phyloP scores from a whole-genome alignment of 306 rosid genomes.

The Medicago lupulina region DNA sequence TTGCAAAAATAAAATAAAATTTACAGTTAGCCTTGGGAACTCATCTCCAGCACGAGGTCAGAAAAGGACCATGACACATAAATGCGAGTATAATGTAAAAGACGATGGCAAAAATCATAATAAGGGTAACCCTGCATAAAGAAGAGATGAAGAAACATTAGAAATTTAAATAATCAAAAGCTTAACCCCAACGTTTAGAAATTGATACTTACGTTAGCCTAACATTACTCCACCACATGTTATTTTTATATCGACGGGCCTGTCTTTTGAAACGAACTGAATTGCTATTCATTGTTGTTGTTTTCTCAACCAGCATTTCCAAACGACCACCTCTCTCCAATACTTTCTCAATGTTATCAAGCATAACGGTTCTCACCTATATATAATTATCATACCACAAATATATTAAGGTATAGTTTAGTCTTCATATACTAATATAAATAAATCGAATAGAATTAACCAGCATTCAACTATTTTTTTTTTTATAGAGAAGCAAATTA shows the following conservation, averaged over 20 bases:
- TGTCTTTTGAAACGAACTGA: constrained; percentile 82
- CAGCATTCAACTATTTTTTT: no score
- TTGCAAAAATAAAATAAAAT: constrained; percentile 7
- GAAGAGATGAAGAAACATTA: background rate
- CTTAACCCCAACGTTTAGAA: background rate
- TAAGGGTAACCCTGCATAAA: constrained; percentile 71
- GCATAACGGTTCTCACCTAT: constrained; percentile 84
- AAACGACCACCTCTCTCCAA: constrained; percentile 89
- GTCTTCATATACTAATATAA: no score
- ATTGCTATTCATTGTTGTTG: constrained; percentile 81
- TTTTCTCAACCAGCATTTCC: constrained; percentile 87
- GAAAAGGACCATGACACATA: constrained; percentile 74
- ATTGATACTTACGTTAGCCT: constrained; percentile 70
- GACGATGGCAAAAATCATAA: constrained; percentile 58
- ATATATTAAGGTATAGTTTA: no score
- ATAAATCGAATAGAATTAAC: no score
- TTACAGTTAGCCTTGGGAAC: background rate
- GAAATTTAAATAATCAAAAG: background rate
- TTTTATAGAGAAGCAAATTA: background rate
- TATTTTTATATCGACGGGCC: constrained; percentile 78
- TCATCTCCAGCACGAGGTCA: constrained; percentile 59
- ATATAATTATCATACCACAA: background rate
- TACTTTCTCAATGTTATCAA: constrained; percentile 95
- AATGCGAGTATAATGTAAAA: constrained; percentile 65
- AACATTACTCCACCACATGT: constrained; percentile 91